Evolutionary conservation across 805 yeast species (phyloP).

Genomic region (Candida germanica): DNA sequence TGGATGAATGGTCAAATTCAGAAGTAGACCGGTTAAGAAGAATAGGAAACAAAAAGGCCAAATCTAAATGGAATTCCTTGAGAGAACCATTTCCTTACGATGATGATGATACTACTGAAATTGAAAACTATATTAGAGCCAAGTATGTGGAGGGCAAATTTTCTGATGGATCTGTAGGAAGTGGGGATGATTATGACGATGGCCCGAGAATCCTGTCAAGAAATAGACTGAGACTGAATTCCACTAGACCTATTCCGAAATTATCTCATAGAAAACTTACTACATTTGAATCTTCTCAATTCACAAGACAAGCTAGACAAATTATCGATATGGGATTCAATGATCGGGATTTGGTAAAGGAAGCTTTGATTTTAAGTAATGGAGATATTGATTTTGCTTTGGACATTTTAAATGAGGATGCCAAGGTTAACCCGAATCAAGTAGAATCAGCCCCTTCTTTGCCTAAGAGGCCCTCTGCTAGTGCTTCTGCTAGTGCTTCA

Average conservation of each 20-base stretch:
- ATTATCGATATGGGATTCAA: slow-evolving; percentile 51
- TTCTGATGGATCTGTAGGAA: slow-evolving; percentile 8
- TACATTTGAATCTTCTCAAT: slow-evolving; percentile 51
- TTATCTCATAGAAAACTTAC: slow-evolving; percentile 53
- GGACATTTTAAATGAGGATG: slow-evolving; percentile 49
- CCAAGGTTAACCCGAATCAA: slow-evolving; percentile 28
- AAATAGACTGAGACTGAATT: slow-evolving; percentile 19
- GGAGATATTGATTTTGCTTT: slow-evolving; percentile 63
- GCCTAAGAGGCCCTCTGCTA: slow-evolving; percentile 36
- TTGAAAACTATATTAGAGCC: slow-evolving; percentile 59
- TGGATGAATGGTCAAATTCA: slow-evolving; percentile 63
- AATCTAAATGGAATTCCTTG: slow-evolving; percentile 64
- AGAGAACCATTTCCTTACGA: slow-evolving; percentile 70
- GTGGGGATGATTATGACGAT: slow-evolving; percentile 19
- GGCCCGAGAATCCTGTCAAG: slow-evolving; percentile 7
- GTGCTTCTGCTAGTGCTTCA: slow-evolving; percentile 1
- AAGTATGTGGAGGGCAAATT: slow-evolving; percentile 68
- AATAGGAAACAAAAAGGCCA: slow-evolving; percentile 64
- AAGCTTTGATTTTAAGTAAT: slow-evolving; percentile 55
- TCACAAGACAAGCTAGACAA: slow-evolving; percentile 46
- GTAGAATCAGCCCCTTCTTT: slow-evolving; percentile 48
- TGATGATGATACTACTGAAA: slow-evolving; percentile 55
- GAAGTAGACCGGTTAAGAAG: slow-evolving; percentile 47
- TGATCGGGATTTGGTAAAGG: slow-evolving; percentile 56
- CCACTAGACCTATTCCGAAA: slow-evolving; percentile 27